Evolutionary conservation across 2,329 filamentous ascomycete genomes (phyloP), one percentile per base, ranked within the genome.

Genomic region (Cordyceps cateniannulata): DNA sequence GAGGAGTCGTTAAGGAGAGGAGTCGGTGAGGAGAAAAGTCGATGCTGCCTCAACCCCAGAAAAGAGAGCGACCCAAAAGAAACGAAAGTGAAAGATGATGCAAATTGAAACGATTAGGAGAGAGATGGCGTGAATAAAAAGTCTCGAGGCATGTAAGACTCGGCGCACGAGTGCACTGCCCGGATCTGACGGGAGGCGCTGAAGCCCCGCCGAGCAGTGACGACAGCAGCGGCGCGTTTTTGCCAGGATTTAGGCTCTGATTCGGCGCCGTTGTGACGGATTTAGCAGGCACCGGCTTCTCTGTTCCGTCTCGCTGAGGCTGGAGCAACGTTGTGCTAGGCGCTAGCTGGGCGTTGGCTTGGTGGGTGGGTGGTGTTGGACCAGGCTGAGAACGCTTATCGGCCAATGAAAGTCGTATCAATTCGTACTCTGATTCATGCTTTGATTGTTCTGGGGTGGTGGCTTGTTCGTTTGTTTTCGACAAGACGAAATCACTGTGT

Each of bases 141-240:
- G 18, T 24, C 18, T 20, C 16, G 12, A 44, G 25, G 10, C 3
- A 45, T 22, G 42, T n/a, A 7, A 56, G 22, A 45, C 40, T 29
- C 40, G 18, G 25, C 25, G 24, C 18, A 29, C 10, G 9, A 42
- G 6, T 56, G 53, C 53, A 56, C 40, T 45, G 40, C 52, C 52
- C 42, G 53, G 53, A 35, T 56, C 53, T 55, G 40, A 56, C 53
- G 40, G 52, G 22, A 55, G 51, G 38, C 24, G 18, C 52, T 29
- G 40, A 18, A n/a, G 42, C 53, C 53, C 53, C 53, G 53, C 40
- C 18, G 18, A 32, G 3, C 18, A 20, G 40, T 47, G 53, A 45
- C 53, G 53, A 45, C 53, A 20, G 9, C 40, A 29, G 42, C 40
- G 42, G 24, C 25, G 9, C 29, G 27, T 32, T 20, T 24, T 56